Evolutionary conservation across 176 grass and related monocot genomes (phyloP), one percentile per base, ranked within the genome.

Genomic region (Alopecurus myosuroides): DNA sequence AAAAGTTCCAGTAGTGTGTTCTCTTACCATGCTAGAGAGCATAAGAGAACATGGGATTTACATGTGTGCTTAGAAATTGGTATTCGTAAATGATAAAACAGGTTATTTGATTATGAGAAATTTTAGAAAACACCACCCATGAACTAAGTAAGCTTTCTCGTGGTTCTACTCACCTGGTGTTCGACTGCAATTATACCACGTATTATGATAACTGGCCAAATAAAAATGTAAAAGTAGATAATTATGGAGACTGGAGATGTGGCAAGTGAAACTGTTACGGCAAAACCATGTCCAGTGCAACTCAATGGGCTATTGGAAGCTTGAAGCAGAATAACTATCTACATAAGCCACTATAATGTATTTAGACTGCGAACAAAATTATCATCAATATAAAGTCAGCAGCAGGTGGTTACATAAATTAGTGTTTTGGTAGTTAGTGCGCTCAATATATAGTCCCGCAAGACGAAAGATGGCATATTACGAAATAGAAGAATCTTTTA

Each of bases 401-500:
- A 84, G 97, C 81, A 79, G 93, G 97, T 58, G 19, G 97, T 99
- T 82, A 99, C 93, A 85, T 94, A 99, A 58, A 99, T 80, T 69
- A 99, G 91, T 36, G 97, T 99, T 78, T 99, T 99, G 30, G 50
- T 84, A 53, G 88, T 87, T 79, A 99, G 65, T 51, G 97, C 93
- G 37, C 63, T 78, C 85, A 93, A 79, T 86, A 99, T 96, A 82
- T 99, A 99, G 69, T 96, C 97, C 93, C 96, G 93, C 75, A 93
- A 85, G 31, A 88, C 53, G 83, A 61, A 79, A 82, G 6, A 15
- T 58, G 15, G 22, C 39, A 77, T 34, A 44, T 91, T 77, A 90
- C 50, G 46, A 14, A 89, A 79, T 51, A 83, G 65, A 89, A 86
- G 14, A 52, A 71, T 8, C 31, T n/a, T 85, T 80, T 39, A 58